Percentiles rank a stretch among this genome's conserved stretches.
Evolutionary conservation across 2,329 filamentous ascomycete genomes (phyloP).

Genomic region (Phyllosticta citrichinensis): DNA sequence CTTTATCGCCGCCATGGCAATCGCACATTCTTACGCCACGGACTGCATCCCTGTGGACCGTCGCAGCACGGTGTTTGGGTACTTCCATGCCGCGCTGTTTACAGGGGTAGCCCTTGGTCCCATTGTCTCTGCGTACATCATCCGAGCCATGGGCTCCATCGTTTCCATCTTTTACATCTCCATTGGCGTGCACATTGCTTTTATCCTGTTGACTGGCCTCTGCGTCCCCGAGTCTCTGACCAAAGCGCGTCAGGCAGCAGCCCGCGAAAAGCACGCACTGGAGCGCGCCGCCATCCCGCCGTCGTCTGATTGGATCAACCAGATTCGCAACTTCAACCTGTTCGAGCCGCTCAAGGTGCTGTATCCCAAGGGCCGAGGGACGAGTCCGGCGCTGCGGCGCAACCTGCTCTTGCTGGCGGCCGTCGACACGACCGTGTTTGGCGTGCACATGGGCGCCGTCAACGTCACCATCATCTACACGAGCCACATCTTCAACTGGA

Average conservation of each 20-base stretch:
- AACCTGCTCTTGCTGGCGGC: conserved; percentile 76
- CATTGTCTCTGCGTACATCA: conserved; percentile 67
- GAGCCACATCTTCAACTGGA: conserved; percentile 72
- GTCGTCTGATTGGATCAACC: conserved; percentile 35
- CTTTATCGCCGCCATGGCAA: conserved; percentile 70
- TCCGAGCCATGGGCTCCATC: conserved; percentile 64
- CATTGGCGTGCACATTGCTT: conserved; percentile 60
- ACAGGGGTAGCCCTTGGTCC: conserved; percentile 82
- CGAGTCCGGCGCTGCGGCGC: conserved; percentile 51
- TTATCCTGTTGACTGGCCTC: conserved; percentile 61
- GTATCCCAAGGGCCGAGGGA: conserved; percentile 58
- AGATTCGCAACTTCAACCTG: conserved; percentile 48
- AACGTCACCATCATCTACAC: conserved; percentile 79
- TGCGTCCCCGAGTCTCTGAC: conserved; percentile 78
- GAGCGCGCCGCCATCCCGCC: conserved; percentile 24
- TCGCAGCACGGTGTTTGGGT: conserved; percentile 75
- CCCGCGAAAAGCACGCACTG: conserved; percentile 55
- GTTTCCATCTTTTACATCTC: conserved; percentile 79
- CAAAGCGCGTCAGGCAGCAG: conserved; percentile 57
- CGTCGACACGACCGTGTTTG: conserved; percentile 74
- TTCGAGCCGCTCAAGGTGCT: conserved; percentile 70
- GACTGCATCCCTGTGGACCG: conserved; percentile 77
- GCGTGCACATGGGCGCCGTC: conserved; percentile 69
- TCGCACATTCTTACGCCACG: conserved; percentile 77
- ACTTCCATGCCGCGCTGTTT: conserved; percentile 83